A percentile compares a stretch with the other conserved stretches of the same genome.
These are phyloP conservation scores for Gossypium arboreum DNA, from an alignment of 345 rosid species.

Conservation along the genomic window DNA sequence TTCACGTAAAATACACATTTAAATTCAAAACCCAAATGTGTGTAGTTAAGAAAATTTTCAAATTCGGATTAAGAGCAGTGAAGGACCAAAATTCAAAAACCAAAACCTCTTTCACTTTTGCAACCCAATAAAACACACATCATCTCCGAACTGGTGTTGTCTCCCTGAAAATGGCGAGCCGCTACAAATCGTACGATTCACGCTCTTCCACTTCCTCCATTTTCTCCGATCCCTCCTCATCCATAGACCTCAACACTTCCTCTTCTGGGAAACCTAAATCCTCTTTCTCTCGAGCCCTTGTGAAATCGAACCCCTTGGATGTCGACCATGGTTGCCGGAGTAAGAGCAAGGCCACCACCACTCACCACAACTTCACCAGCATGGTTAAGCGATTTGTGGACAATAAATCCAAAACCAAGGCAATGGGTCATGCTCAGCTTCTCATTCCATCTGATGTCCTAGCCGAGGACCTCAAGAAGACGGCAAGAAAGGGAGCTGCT, in stretches of 20 bases:
- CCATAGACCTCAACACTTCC: constrained; percentile 35
- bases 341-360: neutral
- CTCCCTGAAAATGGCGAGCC: constrained; percentile 46
- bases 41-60: too few relatives aligned
- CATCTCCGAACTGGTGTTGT: too few relatives aligned
- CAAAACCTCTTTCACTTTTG: too few relatives aligned
- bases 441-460: constrained; percentile 55
- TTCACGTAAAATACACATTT: too few relatives aligned
- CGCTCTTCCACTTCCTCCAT: constrained; percentile 57
- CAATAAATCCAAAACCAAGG: constrained; percentile 38
- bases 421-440: constrained; percentile 20
- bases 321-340: constrained; percentile 13
- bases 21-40: too few relatives aligned
- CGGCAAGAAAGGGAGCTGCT: constrained; percentile 43
- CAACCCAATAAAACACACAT: too few relatives aligned
- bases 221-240: constrained; percentile 58
- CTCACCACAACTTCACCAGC: constrained; percentile 38
- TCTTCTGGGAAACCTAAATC: neutral
- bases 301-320: constrained; percentile 48
- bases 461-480: constrained; percentile 66
- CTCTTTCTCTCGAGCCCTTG: constrained; percentile 45
- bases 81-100: too few relatives aligned
- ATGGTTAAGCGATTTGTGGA: constrained; percentile 79
- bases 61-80: too few relatives aligned
- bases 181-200: constrained; percentile 71